Evolutionary conservation across 2,329 filamentous ascomycete species (phyloP).

Genomic region (Botrytis paeoniae): DNA sequence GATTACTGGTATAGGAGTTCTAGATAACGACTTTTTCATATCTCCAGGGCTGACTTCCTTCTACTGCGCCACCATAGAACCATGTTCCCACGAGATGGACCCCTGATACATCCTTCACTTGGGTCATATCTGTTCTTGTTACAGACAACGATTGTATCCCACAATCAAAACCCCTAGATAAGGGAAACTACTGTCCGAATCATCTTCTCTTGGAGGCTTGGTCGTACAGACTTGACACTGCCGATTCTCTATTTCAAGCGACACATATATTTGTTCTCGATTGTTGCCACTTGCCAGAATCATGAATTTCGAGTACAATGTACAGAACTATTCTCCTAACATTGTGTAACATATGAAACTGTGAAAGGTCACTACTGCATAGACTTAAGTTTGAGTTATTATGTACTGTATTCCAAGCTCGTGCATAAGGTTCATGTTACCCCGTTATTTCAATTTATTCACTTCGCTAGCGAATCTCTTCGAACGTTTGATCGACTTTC

Average conservation of each 20-base stretch:
- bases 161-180: neutral
- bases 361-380: neutral
- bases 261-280: neutral
- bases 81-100: neutral
- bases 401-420: neutral
- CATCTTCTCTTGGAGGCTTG: too few relatives aligned
- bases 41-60: conserved; percentile 1
- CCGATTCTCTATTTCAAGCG: neutral
- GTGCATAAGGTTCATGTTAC: neutral
- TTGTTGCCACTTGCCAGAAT: neutral
- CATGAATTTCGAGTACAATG: neutral
- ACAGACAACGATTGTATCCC: neutral
- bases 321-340: neutral
- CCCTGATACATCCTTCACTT: neutral
- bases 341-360: neutral
- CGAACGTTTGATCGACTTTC: conserved; percentile 5
- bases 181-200: neutral
- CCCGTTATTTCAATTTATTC: neutral
- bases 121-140: neutral
- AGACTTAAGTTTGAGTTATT: neutral
- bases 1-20: neutral
- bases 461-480: neutral
- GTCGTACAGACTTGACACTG: neutral
- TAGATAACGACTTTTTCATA: neutral
- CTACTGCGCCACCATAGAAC: conserved; percentile 2